Evolutionary conservation across 805 yeast species (phyloP), one percentile per base, ranked within the genome.

Genomic region (Candida bentonensis): DNA sequence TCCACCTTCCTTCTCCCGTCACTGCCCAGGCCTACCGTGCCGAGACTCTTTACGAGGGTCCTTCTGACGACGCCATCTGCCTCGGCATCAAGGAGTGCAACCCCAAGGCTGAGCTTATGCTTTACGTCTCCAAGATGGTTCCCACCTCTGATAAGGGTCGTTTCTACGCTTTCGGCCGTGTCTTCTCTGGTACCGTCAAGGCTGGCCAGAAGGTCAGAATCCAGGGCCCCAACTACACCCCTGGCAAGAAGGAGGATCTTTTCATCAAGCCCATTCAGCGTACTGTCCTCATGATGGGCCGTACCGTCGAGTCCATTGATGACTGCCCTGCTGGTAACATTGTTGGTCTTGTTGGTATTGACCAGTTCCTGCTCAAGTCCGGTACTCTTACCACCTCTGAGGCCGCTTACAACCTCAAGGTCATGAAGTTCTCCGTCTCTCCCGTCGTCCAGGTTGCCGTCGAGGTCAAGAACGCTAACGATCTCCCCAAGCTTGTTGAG

Each of bases 271-370:
- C 96, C 61, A 76, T 89, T 65, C 98, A 89, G 79, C 89, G 98
- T 81, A 92, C 95, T 63, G 98, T 89, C 64, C 78, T 89, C 68
- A 89, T 89, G 98, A 89, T 89, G 98, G 98, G 98, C 70, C 85
- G 96, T 76, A 71, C 75, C 70, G 94, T 85, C 65, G 98, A 89
- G 79, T 86, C 89, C 67, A 89, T 89, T 64, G 97, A 89, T 65
- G 97, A 89, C 77, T 84, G 94, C 76, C 97, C 98, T 69, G 96
- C 97, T 62, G 98, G 98, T 85, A 89, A 89, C 95, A 89, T 89
- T 82, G 79, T 88, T 67, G 98, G 97, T 87, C 77, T 89, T 70
- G 97, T 89, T 64, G 98, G 98, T 88, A 84, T 89, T 64, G 98
- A 89, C 76, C 98, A 89, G 80, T 89, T 88, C 85, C 83, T 89